phyloP scores from a whole-genome alignment of 2,329 filamentous ascomycete genomes.

The Amauroascus verrucosus region DNA sequence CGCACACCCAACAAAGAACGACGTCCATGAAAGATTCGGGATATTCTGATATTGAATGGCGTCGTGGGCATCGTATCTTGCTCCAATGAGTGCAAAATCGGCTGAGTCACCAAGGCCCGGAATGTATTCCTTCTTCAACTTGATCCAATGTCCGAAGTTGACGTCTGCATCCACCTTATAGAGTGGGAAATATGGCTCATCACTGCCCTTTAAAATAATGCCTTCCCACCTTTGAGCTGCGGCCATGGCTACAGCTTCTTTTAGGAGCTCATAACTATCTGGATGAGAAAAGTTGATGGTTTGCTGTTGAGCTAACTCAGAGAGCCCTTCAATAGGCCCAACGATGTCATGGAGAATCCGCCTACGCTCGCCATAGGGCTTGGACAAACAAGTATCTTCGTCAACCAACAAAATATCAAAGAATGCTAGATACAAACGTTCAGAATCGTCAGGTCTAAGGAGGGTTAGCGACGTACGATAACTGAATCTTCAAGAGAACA shows the following conservation, averaged over 20 bases:
- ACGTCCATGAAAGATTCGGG: conserved; percentile 58
- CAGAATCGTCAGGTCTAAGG: conserved; percentile 39
- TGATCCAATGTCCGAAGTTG: conserved; percentile 50
- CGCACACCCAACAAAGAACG: conserved; percentile 70
- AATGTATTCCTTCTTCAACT: conserved; percentile 82
- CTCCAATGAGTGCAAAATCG: conserved; percentile 72
- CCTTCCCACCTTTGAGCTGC: conserved; percentile 64
- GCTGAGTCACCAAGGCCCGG: conserved; percentile 67
- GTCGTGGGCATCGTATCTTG: conserved; percentile 55
- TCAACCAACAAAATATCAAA: conserved; percentile 52
- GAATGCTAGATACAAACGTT: conserved; percentile 52
- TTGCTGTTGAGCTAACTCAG: conserved; percentile 57
- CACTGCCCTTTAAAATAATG: conserved; percentile 63
- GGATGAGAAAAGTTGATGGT: conserved; percentile 54
- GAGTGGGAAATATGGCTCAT: conserved; percentile 64
- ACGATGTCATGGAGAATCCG: conserved; percentile 50
- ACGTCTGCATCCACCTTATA: conserved; percentile 23
- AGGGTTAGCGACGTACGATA: conserved; percentile 16
- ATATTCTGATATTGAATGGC: conserved; percentile 46
- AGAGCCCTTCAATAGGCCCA: conserved; percentile 48
- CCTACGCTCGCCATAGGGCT: conserved; percentile 34
- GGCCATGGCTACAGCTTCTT: conserved; percentile 55
- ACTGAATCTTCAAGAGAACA: conserved; percentile 18
- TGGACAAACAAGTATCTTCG: conserved; percentile 42
- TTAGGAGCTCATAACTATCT: conserved; percentile 46